Percentiles rank a stretch among this genome's conserved stretches.
These are phyloP conservation scores for Psilocybe tampanensis DNA, from an alignment of 768 basidiomycete species.

Conservation along the genomic window DNA sequence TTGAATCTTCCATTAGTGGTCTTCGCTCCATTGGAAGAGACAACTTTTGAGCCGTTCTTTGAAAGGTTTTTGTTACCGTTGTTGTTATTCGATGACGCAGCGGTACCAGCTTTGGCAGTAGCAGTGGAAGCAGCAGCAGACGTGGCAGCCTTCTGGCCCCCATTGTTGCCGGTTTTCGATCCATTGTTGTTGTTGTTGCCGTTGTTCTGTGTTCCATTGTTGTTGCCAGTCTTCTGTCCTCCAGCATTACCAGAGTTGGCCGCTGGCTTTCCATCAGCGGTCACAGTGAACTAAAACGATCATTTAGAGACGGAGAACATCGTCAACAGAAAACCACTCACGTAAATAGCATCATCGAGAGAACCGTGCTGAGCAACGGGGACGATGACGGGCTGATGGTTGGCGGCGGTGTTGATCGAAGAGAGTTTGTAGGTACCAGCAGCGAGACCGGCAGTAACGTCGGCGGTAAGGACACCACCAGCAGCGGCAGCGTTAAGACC, in stretches of 20 bases:
- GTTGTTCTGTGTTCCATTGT: too few species aligned
- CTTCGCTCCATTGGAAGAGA: neutral
- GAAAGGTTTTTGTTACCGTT: neutral
- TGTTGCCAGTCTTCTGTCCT: neutral
- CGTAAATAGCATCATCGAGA: constrained; percentile 63
- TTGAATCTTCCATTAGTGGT: neutral
- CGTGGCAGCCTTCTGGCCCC: neutral
- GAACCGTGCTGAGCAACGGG: constrained; percentile 64
- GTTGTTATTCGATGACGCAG: constrained; percentile 1
- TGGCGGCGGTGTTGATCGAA: constrained; percentile 58
- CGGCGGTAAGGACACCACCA: constrained; percentile 50
- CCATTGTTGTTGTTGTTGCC: too few species aligned
- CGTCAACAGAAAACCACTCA: constrained; percentile 26
- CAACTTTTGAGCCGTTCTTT: neutral
- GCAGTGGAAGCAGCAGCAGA: neutral
- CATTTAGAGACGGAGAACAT: neutral
- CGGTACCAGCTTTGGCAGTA: neutral
- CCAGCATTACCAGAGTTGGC: neutral
- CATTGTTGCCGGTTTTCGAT: constrained; percentile 7
- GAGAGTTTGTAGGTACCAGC: constrained; percentile 61
- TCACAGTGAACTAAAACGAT: constrained; percentile 24
- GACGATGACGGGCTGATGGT: constrained; percentile 63
- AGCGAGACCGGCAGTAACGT: constrained; percentile 57
- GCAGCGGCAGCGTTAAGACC: constrained; percentile 47
- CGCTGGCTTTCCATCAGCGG: constrained; percentile 21